Percentiles rank a stretch among this genome's conserved stretches.
These are phyloP conservation scores for Talaromyces nanjingensis DNA, from an alignment of 495 filamentous ascomycete genomes.

Conservation along the genomic window DNA sequence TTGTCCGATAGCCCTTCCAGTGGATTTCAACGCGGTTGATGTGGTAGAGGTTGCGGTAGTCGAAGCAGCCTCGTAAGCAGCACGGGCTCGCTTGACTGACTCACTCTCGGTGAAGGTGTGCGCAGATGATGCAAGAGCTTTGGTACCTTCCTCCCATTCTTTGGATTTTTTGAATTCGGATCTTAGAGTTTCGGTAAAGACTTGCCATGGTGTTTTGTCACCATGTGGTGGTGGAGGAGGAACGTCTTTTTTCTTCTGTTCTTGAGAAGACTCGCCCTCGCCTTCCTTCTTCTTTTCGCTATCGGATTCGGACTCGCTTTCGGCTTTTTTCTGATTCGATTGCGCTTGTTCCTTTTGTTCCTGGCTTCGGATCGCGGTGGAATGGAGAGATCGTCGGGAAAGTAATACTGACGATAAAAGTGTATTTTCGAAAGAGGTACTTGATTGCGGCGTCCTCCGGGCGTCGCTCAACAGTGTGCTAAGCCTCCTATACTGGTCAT, in stretches of 20 bases:
- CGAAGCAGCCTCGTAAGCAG: conserved; percentile 77
- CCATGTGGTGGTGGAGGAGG: conserved; percentile 92
- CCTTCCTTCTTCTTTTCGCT: conserved; percentile 37
- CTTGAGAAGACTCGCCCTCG: conserved; percentile 20
- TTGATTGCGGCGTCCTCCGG: neutral
- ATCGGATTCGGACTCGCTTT: conserved; percentile 37
- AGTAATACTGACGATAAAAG: conserved; percentile 3
- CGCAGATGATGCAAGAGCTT: conserved; percentile 79
- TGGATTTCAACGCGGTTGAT: conserved; percentile 71
- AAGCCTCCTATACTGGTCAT: conserved; percentile 4
- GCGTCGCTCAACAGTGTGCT: conserved; percentile 5
- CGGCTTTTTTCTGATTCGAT: conserved; percentile 37
- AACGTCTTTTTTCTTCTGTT: conserved; percentile 57
- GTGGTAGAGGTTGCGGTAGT: conserved; percentile 68
- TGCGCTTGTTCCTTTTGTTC: conserved; percentile 37
- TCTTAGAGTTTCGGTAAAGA: conserved; percentile 92
- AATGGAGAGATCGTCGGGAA: conserved; percentile 31
- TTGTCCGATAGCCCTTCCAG: conserved; percentile 78
- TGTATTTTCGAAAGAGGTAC: neutral
- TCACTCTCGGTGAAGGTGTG: conserved; percentile 93
- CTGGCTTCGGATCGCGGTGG: conserved; percentile 22
- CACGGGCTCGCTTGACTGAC: conserved; percentile 75
- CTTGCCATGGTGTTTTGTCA: conserved; percentile 96
- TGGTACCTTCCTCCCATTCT: conserved; percentile 98
- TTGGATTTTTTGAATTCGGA: conserved; percentile 93